These are phyloP conservation scores for Mycotypha africana DNA, from an alignment of 371 early-diverging fungal species.

Conservation along the genomic window DNA sequence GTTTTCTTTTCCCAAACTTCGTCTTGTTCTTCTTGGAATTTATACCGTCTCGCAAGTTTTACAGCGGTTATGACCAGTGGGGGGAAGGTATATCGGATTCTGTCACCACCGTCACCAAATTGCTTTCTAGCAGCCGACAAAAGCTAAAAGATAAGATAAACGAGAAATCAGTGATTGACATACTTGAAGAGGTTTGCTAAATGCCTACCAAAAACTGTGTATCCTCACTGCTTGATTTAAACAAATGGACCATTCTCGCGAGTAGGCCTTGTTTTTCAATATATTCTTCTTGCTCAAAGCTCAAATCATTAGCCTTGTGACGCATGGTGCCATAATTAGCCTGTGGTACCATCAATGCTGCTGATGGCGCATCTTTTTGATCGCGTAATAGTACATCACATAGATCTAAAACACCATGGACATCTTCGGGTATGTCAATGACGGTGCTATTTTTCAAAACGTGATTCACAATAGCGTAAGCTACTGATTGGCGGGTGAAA, in stretches of 20 bases:
- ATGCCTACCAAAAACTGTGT: slow-evolving; percentile 58
- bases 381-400: slow-evolving; percentile 77
- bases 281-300: slow-evolving; percentile 30
- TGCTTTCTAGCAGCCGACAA: slow-evolving; percentile 75
- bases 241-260: slow-evolving; percentile 78
- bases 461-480: slow-evolving; percentile 67
- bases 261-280: slow-evolving; percentile 65
- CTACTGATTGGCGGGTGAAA: slow-evolving; percentile 74
- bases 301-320: slow-evolving; percentile 5
- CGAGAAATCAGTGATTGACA: not conserved
- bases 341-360: no score
- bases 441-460: slow-evolving; percentile 60
- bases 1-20: slow-evolving; percentile 64
- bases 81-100: slow-evolving; percentile 85
- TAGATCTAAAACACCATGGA: slow-evolving; percentile 76
- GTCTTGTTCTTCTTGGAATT: slow-evolving; percentile 23
- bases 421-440: slow-evolving; percentile 71
- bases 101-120: slow-evolving; percentile 73
- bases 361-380: slow-evolving; percentile 56
- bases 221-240: slow-evolving; percentile 59
- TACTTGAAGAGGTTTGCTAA: no score
- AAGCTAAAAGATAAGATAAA: no score
- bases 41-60: slow-evolving; percentile 64
- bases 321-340: not conserved
- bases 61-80: slow-evolving; percentile 71